These are phyloP conservation scores for Hypoxylon sp. DNA, from an alignment of 2,329 filamentous ascomycete genomes.

Conservation along the genomic window DNA sequence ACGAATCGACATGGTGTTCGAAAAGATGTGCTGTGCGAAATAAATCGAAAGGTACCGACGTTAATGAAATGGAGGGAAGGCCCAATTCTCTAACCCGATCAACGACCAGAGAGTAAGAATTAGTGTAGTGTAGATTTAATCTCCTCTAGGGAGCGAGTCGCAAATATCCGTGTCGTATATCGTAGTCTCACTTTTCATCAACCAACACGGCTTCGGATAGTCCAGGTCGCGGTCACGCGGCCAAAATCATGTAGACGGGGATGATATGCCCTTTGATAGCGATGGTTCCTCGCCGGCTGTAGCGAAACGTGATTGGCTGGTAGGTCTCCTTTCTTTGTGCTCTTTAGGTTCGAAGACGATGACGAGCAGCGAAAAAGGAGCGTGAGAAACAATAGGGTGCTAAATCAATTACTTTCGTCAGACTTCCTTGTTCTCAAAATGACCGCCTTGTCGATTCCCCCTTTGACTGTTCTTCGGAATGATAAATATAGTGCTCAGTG, in stretches of 20 bases:
- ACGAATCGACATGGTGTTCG: conserved; percentile 50
- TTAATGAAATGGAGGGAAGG: conserved; percentile 26
- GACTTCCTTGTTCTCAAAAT: conserved; percentile 34
- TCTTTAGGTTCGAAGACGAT: conserved; percentile 19
- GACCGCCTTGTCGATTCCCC: conserved; percentile 12
- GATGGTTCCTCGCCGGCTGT: conserved; percentile 33
- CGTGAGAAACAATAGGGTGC: conserved; percentile 43
- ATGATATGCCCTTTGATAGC: conserved; percentile 33
- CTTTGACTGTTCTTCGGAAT: conserved; percentile 25
- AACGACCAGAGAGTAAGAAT: conserved; percentile 50
- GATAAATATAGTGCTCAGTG: conserved; percentile 10
- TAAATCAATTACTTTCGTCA: conserved; percentile 40
- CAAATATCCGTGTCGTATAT: conserved; percentile 27
- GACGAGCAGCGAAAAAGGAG: conserved; percentile 34
- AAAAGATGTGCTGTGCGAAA: conserved; percentile 21
- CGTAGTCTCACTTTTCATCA: conserved; percentile 26
- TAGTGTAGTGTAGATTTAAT: conserved; percentile 24
- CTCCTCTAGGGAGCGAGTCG: conserved; percentile 39
- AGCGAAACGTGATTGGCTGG: conserved; percentile 15
- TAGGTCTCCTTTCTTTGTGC: conserved; percentile 31
- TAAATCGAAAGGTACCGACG: conserved; percentile 35
- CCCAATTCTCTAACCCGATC: conserved; percentile 49
- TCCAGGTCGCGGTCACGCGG: conserved; percentile 19
- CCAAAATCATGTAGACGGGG: conserved; percentile 40
- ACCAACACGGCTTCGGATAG: conserved; percentile 29